Conservation (phyloP, 495 filamentous ascomycete species). For the Hypoxylon intermedium region DNA sequence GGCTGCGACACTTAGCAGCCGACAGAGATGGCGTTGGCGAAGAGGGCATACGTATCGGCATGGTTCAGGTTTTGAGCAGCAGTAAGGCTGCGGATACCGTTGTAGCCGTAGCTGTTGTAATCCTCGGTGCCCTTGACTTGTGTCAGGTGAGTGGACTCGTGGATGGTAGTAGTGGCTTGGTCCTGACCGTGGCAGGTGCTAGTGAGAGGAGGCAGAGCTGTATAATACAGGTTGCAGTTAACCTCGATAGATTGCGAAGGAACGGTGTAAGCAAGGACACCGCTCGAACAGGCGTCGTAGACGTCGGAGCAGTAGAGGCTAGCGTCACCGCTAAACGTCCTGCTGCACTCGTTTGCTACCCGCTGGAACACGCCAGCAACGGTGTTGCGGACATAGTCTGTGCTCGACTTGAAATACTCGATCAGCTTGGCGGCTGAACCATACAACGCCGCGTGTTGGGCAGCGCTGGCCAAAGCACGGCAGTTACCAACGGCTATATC, state of each 20-base stretch:
- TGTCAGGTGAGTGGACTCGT: conserved; percentile 69
- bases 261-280: conserved; percentile 66
- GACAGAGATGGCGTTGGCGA: conserved; percentile 57
- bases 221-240: conserved; percentile 66
- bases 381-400: conserved; percentile 47
- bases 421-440: conserved; percentile 59
- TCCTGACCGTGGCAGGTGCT: conserved; percentile 48
- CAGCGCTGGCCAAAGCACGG: conserved; percentile 58
- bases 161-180: conserved; percentile 65
- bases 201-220: conserved; percentile 33
- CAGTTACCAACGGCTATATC: conserved; percentile 59
- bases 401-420: conserved; percentile 70
- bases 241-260: conserved; percentile 60
- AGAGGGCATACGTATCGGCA: conserved; percentile 69
- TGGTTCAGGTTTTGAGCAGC: conserved; percentile 60
- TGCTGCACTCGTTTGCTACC: conserved; percentile 59
- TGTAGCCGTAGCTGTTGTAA: conserved; percentile 64
- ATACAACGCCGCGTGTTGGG: conserved; percentile 58
- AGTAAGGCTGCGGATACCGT: conserved; percentile 52
- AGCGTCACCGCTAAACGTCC: conserved; percentile 52
- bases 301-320: conserved; percentile 62
- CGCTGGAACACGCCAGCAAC: conserved; percentile 61
- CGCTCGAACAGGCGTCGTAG: conserved; percentile 58
- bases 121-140: conserved; percentile 66
- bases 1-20: conserved; percentile 32